Base-by-base conservation (phyloP, 192 early-diverging fungal genomes). In the Spinellus fusiger region DNA sequence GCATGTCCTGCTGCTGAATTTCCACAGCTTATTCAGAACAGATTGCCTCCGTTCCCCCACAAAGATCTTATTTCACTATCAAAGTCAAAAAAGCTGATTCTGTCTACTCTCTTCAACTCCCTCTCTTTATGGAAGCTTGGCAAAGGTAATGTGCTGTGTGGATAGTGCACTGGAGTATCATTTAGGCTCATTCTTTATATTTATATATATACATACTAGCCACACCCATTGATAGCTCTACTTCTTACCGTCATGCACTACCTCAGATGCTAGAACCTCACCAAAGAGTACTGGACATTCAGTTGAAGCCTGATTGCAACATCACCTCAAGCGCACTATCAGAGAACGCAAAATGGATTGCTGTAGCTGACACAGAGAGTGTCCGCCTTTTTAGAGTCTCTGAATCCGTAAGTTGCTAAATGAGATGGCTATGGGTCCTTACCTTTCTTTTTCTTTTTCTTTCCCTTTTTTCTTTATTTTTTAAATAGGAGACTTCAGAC, bases 101-200 rank as follows among this genome's bases (percentile, higher is more conserved):
- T 86, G 71, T 83, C 82, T 69, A 80, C 84, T 59, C 85, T 78
- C 61, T 75, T 75, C 10, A 80, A 86, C 47, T 73, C 78, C 33
- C 74, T 96, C 59, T 88, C 92, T 59, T 68, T 97, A 34, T 98
- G 90, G 91, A 72, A 73, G 64, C 80, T 96, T 68, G 93, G 91
- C 35, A 83, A 82, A 66, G 79, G 68, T 71, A 54, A 59, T 23
- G 28, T 15, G 20, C 10, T 37, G 18, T 32, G 32, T 37, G 18
- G 55, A 56, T n/a, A 32, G 25, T 37, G 35, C 35, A 5, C 5
- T 9, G 35, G 5, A 37, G 13, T 9, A 9, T 37, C 13, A 37
- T 9, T 9, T 13, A 9, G 13, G 13, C 5, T 37, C 35, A 9
- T 9, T 9, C 35, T 37, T 9, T 37, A 37, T n/a, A n/a, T 44